Evolutionary conservation across 441 rosid genomes (phyloP).

Genomic region (Mallotus japonicus): DNA sequence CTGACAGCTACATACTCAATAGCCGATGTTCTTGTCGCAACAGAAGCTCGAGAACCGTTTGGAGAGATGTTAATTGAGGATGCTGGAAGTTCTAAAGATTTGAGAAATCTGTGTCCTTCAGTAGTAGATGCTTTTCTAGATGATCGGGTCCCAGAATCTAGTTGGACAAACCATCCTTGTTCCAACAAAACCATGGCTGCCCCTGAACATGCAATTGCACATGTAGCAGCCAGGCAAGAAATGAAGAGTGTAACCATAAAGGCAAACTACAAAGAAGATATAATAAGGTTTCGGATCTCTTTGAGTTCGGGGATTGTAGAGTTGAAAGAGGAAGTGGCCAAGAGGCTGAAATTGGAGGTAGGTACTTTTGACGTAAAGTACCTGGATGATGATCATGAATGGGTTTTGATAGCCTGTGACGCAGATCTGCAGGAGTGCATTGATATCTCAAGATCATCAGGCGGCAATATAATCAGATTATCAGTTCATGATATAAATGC

Average conservation of each 20-base stretch:
- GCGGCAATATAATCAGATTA: constrained; percentile 58
- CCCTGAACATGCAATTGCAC: constrained; percentile 25
- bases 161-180: constrained; percentile 40
- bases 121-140: constrained; percentile 43
- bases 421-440: constrained; percentile 83
- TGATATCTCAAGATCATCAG: constrained; percentile 63
- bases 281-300: constrained; percentile 71
- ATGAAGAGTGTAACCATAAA: constrained; percentile 53
- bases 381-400: constrained; percentile 79
- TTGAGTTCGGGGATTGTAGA: constrained; percentile 46
- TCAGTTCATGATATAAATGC: constrained; percentile 58
- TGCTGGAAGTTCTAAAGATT: constrained; percentile 84
- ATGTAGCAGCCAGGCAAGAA: constrained; percentile 32
- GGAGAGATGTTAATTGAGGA: constrained; percentile 69
- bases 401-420: constrained; percentile 78
- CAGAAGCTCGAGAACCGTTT: constrained; percentile 45
- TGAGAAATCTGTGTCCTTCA: constrained; percentile 63
- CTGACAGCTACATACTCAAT: constrained; percentile 36
- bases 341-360: constrained; percentile 75
- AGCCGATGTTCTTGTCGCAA: constrained; percentile 35
- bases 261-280: constrained; percentile 74
- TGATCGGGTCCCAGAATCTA: constrained; percentile 50
- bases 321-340: constrained; percentile 73
- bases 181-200: constrained; percentile 32
- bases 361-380: constrained; percentile 80